Conservation (phyloP, 495 filamentous ascomycete species). For the Pseudomonodictys pantanalensis region DNA sequence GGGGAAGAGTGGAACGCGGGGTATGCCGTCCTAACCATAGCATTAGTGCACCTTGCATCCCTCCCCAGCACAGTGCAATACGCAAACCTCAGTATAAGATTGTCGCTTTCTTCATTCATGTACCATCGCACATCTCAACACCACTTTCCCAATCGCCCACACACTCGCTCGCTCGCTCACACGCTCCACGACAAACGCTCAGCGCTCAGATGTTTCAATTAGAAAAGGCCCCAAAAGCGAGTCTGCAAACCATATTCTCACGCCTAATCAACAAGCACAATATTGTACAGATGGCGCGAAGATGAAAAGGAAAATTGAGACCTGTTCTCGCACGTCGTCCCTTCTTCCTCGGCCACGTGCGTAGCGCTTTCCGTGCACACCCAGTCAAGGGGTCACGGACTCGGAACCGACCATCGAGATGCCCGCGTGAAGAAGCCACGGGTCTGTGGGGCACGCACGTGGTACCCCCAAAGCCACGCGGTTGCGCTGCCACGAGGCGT, state of each 20-base stretch:
- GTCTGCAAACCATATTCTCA: neutral
- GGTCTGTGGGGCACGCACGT: too few species aligned
- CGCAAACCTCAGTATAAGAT: neutral
- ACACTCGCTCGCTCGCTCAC: neutral
- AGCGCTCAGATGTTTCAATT: neutral
- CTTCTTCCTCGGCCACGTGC: neutral
- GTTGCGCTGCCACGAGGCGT: neutral
- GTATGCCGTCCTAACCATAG: too few species aligned
- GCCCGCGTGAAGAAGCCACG: too few species aligned
- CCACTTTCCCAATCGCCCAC: neutral
- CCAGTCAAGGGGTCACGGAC: too few species aligned
- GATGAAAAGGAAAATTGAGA: neutral
- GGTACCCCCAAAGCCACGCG: too few species aligned
- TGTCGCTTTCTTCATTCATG: neutral
- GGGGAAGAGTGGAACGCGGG: too few species aligned
- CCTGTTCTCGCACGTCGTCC: neutral
- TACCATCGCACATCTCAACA: neutral
- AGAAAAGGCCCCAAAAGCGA: neutral
- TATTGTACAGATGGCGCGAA: slow-evolving; percentile 1
- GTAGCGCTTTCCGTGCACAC: too few species aligned
- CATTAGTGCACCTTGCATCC: too few species aligned
- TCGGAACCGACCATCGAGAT: too few species aligned
- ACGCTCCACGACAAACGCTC: too few species aligned
- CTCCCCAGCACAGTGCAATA: too few species aligned
- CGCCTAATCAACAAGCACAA: slow-evolving; percentile 4